Evolutionary conservation across 2,329 filamentous ascomycete species (phyloP).

Genomic region (Colletotrichum tabaci): DNA sequence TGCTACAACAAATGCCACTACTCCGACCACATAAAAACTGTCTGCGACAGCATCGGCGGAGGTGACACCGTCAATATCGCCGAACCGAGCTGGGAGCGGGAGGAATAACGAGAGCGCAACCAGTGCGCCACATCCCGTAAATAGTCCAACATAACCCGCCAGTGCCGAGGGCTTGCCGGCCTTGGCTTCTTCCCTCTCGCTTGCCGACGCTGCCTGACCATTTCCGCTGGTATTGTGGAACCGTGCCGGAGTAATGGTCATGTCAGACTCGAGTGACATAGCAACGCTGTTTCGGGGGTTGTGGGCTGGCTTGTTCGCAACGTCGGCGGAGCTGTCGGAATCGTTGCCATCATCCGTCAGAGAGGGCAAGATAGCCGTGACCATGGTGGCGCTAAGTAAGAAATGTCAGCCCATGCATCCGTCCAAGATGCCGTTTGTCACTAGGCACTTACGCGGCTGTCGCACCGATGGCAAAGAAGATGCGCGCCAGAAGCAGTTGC

Average conservation of each 20-base stretch:
- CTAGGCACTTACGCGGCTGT: constrained; percentile 79
- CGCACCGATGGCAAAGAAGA: constrained; percentile 91
- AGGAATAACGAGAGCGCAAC: constrained; percentile 87
- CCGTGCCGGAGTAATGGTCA: constrained; percentile 80
- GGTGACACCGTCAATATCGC: constrained; percentile 78
- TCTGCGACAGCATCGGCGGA: constrained; percentile 82
- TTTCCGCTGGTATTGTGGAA: constrained; percentile 60
- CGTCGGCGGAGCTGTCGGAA: constrained; percentile 46
- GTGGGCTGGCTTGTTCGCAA: constrained; percentile 53
- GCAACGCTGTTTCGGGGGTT: constrained; percentile 71
- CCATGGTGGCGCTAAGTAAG: constrained; percentile 83
- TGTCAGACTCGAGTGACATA: constrained; percentile 80
- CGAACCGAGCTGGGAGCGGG: constrained; percentile 86
- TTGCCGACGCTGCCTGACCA: constrained; percentile 37
- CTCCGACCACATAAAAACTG: constrained; percentile 90
- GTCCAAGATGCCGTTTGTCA: background rate
- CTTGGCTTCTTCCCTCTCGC: constrained; percentile 45
- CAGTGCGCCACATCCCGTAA: constrained; percentile 92
- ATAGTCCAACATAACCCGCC: constrained; percentile 91
- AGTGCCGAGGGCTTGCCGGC: constrained; percentile 71
- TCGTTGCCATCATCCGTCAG: constrained; percentile 68
- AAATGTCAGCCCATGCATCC: background rate
- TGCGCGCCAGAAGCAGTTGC: constrained; percentile 84
- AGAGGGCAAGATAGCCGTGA: constrained; percentile 91
- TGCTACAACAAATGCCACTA: constrained; percentile 79